A percentile compares a stretch with the other conserved stretches of the same genome.
Evolutionary conservation across 371 early-diverging fungal species (phyloP).

Genomic region (Gilbertella persicaria): DNA sequence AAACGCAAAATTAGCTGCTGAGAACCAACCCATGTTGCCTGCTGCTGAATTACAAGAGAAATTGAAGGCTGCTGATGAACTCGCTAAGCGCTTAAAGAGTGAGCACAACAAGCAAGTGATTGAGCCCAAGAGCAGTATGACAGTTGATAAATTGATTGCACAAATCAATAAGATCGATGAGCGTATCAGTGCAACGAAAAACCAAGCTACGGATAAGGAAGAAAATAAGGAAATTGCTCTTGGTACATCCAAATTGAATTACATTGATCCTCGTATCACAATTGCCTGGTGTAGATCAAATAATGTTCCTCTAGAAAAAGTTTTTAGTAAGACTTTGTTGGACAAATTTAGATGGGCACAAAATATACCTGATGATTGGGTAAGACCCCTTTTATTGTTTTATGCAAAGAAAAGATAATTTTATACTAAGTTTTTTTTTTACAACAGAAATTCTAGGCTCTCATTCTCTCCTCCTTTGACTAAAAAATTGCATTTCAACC

Average conservation of each 20-base stretch:
- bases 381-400: slow-evolving; percentile 14
- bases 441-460: slow-evolving; percentile 5
- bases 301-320: slow-evolving; percentile 89
- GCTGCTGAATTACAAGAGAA: slow-evolving; percentile 59
- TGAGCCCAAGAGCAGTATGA: slow-evolving; percentile 33
- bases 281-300: slow-evolving; percentile 91
- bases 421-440: neutral
- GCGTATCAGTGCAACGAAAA: slow-evolving; percentile 65
- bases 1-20: slow-evolving; percentile 67
- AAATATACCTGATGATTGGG: slow-evolving; percentile 74
- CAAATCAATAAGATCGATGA: slow-evolving; percentile 70
- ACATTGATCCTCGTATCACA: slow-evolving; percentile 97
- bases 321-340: slow-evolving; percentile 85
- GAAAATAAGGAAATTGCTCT: slow-evolving; percentile 97
- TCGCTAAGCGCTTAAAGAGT: slow-evolving; percentile 42
- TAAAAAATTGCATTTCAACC: neutral
- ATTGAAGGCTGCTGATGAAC: slow-evolving; percentile 55
- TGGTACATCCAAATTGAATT: slow-evolving; percentile 97
- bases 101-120: slow-evolving; percentile 56
- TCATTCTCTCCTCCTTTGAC: neutral
- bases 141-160: slow-evolving; percentile 65
- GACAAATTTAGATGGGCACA: slow-evolving; percentile 98
- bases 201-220: slow-evolving; percentile 84
- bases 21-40: slow-evolving; percentile 50
- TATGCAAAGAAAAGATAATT: neutral